A percentile compares a stretch with the other conserved stretches of the same genome.
Evolutionary conservation across 73 alveolate species (phyloP).

Genomic region (Effrenium voratum): DNA sequence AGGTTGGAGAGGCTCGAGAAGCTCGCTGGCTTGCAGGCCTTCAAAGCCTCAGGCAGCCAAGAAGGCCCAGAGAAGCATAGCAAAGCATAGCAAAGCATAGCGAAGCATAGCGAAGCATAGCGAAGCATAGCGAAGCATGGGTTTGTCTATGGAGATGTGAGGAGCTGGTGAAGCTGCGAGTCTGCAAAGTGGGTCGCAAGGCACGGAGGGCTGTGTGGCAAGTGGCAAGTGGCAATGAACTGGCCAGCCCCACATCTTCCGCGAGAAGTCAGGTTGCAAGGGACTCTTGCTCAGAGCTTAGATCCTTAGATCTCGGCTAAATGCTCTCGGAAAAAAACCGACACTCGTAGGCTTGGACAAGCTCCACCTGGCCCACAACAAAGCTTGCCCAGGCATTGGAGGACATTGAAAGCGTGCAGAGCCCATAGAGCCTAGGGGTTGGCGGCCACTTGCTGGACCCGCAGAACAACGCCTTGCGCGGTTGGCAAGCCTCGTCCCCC

Average conservation of each 20-base stretch:
- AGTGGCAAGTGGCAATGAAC: neutral
- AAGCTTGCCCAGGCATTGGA: slow-evolving; percentile 29
- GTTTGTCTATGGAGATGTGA: neutral
- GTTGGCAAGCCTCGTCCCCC: neutral
- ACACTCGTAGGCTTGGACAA: slow-evolving; percentile 10
- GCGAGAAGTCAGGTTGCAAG: slow-evolving; percentile 32
- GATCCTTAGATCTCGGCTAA: neutral
- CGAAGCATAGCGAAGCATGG: neutral
- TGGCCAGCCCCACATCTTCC: slow-evolving; percentile 51
- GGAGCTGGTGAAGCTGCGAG: slow-evolving; percentile 10
- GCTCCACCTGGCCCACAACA: slow-evolving; percentile 70
- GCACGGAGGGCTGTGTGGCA: neutral
- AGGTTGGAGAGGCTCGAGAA: no score
- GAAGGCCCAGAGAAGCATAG: neutral
- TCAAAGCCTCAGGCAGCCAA: slow-evolving; percentile 48
- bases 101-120: neutral
- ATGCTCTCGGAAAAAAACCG: neutral
- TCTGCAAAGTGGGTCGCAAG: slow-evolving; percentile 42
- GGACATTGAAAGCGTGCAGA: neutral
- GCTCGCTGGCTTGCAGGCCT: no score
- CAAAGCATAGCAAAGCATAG: neutral
- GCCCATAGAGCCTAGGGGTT: neutral
- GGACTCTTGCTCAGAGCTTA: slow-evolving; percentile 8
- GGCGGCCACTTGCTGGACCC: slow-evolving; percentile 79
- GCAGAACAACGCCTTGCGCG: slow-evolving; percentile 51